Evolutionary conservation across 192 early-diverging fungal genomes (phyloP), one percentile per base, ranked within the genome.

Genomic region (Coemansia sp.): DNA sequence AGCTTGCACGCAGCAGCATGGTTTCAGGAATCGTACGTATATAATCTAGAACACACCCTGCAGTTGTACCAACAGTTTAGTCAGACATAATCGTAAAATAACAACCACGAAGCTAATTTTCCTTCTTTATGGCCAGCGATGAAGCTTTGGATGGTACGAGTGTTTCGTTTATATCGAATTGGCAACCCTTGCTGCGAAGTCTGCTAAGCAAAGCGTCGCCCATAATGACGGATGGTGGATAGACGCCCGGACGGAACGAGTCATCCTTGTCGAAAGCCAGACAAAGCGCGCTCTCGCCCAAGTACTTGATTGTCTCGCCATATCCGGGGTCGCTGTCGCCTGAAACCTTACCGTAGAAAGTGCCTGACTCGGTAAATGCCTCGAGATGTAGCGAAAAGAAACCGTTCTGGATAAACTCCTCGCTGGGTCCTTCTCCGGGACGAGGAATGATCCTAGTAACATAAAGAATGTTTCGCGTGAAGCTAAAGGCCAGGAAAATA

Each of bases 221-320:
- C 86, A 94, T 91, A n/a, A 90, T 89, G 51, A 86, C 85, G 8
- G 91, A 89, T 21, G 93, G 89, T 23, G 95, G 93, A 36, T 92
- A 77, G 8, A 97, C 85, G 46, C 94, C 95, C 6, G 81, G 85
- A 30, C 86, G 72, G 60, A 87, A 84, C 11, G 86, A 53, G 2
- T 73, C 41, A 46, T 87, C 78, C 18, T 85, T 76, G 35, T 89
- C 84, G 51, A 91, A 72, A 9, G 90, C 86, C 56, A 95, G 66
- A 56, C 87, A 90, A 20, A 95, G 76, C 0, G 93, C 94, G 34
- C 89, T 80, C 64, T 97, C 93, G 26, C 89, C 86, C 24, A 95
- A 68, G 83, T 93, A 92, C 48, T 86, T 85, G 58, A 87, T 87
- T 1, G 93, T 95, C 67, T 93, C 93, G 33, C 81, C 82, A 76